Conservation (phyloP, 805 yeast genomes). For the Diddensiella transvaalensis region DNA sequence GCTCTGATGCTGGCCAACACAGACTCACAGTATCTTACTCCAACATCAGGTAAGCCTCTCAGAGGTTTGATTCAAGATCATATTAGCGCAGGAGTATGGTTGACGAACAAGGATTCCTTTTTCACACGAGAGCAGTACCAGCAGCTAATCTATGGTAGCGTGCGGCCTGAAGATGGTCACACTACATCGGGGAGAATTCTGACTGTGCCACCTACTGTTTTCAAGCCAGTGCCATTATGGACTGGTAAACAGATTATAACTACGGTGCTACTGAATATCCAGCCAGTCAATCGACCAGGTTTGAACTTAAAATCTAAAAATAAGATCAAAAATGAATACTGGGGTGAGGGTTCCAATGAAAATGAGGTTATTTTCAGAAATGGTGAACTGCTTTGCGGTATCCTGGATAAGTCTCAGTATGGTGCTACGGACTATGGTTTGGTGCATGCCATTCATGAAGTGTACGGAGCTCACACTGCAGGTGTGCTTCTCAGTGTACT, state of each 20-base stretch:
- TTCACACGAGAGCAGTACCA: slow-evolving; percentile 91
- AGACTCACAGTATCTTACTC: slow-evolving; percentile 95
- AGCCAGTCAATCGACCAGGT: slow-evolving; percentile 87
- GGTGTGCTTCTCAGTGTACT: slow-evolving; percentile 88
- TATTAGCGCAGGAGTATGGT: slow-evolving; percentile 98
- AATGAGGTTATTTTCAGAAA: slow-evolving; percentile 79
- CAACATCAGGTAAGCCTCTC: slow-evolving; percentile 96
- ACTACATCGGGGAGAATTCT: slow-evolving; percentile 55
- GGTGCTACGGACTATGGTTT: slow-evolving; percentile 98
- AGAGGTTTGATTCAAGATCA: slow-evolving; percentile 99
- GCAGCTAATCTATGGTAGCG: slow-evolving; percentile 87
- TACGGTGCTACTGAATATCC: slow-evolving; percentile 84
- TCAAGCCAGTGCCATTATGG: slow-evolving; percentile 89
- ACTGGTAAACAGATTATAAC: slow-evolving; percentile 97
- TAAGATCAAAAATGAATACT: slow-evolving; percentile 89
- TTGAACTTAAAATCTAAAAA: slow-evolving; percentile 77
- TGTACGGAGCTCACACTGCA: slow-evolving; percentile 87
- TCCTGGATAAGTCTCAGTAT: slow-evolving; percentile 94
- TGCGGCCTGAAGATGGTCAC: slow-evolving; percentile 97
- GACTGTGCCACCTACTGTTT: slow-evolving; percentile 84
- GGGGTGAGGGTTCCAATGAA: slow-evolving; percentile 84
- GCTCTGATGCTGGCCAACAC: slow-evolving; percentile 94
- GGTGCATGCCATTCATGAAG: slow-evolving; percentile 93
- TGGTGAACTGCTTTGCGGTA: slow-evolving; percentile 89
- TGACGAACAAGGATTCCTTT: slow-evolving; percentile 87